A percentile compares a stretch with the other conserved stretches of the same genome.
phyloP scores from a whole-genome alignment of 495 filamentous ascomycete species.

The Achaetomiella virescens region DNA sequence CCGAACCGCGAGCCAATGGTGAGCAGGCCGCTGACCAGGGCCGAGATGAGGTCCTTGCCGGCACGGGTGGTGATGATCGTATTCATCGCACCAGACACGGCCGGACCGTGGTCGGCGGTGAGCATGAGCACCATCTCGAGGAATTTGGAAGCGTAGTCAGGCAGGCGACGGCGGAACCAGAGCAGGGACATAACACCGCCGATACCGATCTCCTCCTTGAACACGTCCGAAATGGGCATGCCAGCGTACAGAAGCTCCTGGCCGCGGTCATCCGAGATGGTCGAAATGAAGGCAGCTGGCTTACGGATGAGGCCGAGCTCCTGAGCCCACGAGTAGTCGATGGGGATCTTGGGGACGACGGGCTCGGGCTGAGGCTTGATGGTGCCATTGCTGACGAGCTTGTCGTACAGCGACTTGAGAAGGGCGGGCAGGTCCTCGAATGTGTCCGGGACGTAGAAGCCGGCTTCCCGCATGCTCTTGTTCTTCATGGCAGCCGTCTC shows the following conservation, averaged over 20 bases:
- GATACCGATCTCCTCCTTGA: slow-evolving; percentile 97
- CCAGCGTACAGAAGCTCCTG: slow-evolving; percentile 98
- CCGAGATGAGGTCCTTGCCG: slow-evolving; percentile 95
- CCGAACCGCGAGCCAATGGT: slow-evolving; percentile 98
- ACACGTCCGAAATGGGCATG: slow-evolving; percentile 99
- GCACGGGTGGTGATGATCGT: slow-evolving; percentile 99
- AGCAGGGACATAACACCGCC: slow-evolving; percentile 99
- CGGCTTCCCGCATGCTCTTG: slow-evolving; percentile 89
- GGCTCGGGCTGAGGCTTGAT: slow-evolving; percentile 86
- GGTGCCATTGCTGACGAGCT: slow-evolving; percentile 71
- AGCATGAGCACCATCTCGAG: slow-evolving; percentile 99
- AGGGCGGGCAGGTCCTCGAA: slow-evolving; percentile 88
- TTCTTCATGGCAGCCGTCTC: slow-evolving; percentile 97
- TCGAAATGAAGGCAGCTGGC: slow-evolving; percentile 98
- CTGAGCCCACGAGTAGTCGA: slow-evolving; percentile 99
- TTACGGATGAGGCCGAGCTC: slow-evolving; percentile 99
- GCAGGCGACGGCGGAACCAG: slow-evolving; percentile 98
- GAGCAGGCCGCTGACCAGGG: slow-evolving; percentile 90
- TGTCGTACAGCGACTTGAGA: slow-evolving; percentile 74
- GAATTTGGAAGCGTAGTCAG: slow-evolving; percentile 95
- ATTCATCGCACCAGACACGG: slow-evolving; percentile 99
- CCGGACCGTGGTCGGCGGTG: slow-evolving; percentile 97
- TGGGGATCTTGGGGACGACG: slow-evolving; percentile 94
- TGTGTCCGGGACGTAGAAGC: slow-evolving; percentile 84
- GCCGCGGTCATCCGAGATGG: slow-evolving; percentile 98